Conservation (phyloP, 176 grass and related monocot genomes). For the Olyra latifolia region DNA sequence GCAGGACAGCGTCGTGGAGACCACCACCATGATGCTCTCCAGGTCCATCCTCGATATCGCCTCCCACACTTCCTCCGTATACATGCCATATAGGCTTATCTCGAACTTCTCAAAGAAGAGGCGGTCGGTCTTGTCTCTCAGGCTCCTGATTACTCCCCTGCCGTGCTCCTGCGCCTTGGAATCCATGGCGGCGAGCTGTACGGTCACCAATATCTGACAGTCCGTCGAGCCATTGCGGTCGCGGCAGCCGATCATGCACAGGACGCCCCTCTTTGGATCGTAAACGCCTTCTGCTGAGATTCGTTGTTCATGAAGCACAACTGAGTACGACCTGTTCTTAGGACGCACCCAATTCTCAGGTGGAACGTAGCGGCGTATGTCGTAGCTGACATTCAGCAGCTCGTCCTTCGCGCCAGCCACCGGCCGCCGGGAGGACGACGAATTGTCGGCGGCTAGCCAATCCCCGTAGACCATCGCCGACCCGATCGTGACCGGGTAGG, state of each 20-base stretch:
- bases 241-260: conserved; percentile 58
- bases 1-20: conserved; percentile 52
- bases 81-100: conserved; percentile 10
- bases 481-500: conserved; percentile 35
- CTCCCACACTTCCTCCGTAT: not conserved
- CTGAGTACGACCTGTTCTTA: not conserved
- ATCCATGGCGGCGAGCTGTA: conserved; percentile 39
- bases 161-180: not conserved
- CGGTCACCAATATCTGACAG: conserved; percentile 44
- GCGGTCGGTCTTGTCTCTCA: conserved; percentile 39
- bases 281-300: conserved; percentile 75
- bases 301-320: not conserved
- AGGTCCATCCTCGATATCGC: conserved; percentile 36
- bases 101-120: conserved; percentile 52
- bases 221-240: conserved; percentile 44
- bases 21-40: conserved; percentile 39
- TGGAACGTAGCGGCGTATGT: not conserved
- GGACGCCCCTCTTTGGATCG: conserved; percentile 29
- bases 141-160: conserved; percentile 57
- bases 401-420: not conserved
- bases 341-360: not conserved
- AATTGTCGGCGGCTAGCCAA: not conserved
- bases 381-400: conserved; percentile 56
- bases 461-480: conserved; percentile 21
- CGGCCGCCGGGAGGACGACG: not conserved